Evolutionary conservation across 1,284 basidiomycete species (phyloP), one percentile per base, ranked within the genome.

Genomic region (Sanghuangporus weigelae): DNA sequence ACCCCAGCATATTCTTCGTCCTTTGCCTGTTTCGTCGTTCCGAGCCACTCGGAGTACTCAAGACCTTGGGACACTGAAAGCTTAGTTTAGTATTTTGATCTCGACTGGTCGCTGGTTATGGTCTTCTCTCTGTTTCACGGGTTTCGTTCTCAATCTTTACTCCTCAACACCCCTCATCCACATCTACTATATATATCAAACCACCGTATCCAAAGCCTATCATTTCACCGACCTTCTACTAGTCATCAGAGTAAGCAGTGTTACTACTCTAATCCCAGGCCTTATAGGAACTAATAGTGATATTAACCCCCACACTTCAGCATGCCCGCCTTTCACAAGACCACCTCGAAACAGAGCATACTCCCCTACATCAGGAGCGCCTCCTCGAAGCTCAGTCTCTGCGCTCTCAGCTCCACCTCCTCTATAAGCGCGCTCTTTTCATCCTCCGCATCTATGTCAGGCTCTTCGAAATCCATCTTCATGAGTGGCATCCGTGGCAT

Each of bases 241-340:
- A 51, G 12, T 26, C 50, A 51, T 23, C 50, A 35, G 16, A n/a
- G 50, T 51, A 26, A 51, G 50, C 26, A 4, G 23, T 51, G 50
- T 23, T 35, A n/a, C 14, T 21, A 10, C 6, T 26, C 50, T 51
- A 8, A 11, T 7, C 16, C 16, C 16, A 46, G 10, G n/a, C 16
- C 16, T 46, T 19, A 16, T 14, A n/a, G 21, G 44, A 5, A n/a
- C 35, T 40, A 11, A 8, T 5, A 55, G 19, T 46, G 10, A 14
- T 51, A 11, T 23, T 51, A 23, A 51, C 19, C 14, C 16, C 21
- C 16, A 26, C 44, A 51, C 31, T 40, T 46, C 40, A 46, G 54
- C 51, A 64, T 64, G 63, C 59, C 63, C 44, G 63, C 44, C 23
- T 60, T 64, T 40, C 57, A 51, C n/a, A 64, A 60, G 40, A 56